phyloP scores from a whole-genome alignment of 2,329 filamentous ascomycete genomes.

The Colletotrichum kahawae region DNA sequence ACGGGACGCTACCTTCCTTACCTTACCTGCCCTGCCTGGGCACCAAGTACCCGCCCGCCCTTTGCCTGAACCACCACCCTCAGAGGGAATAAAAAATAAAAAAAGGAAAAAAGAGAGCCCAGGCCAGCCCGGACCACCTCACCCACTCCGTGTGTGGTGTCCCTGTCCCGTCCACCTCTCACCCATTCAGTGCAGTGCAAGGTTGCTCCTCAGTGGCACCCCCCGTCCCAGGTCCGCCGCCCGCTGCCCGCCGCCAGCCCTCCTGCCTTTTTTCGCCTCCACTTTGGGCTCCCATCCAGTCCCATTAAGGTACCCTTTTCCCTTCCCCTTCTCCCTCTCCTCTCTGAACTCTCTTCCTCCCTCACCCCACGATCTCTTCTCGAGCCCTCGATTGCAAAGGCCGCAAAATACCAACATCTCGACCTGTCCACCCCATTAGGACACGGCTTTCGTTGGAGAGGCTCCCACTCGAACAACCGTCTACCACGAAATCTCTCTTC shows the following conservation, averaged over 20 bases:
- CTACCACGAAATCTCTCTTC: neutral
- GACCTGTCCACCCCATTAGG: constrained; percentile 19
- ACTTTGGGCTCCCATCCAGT: constrained; percentile 20
- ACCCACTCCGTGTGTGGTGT: neutral
- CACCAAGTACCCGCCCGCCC: neutral
- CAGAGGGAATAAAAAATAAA: neutral
- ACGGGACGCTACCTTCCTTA: neutral
- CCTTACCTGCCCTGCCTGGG: neutral
- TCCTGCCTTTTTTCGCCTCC: constrained; percentile 16
- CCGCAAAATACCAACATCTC: neutral
- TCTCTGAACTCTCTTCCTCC: constrained; percentile 1
- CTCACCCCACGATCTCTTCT: constrained; percentile 22
- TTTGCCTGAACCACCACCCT: neutral
- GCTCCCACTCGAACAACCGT: neutral
- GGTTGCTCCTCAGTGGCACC: neutral
- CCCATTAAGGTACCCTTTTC: constrained; percentile 20
- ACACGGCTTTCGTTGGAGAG: constrained; percentile 18
- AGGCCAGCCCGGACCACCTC: constrained; percentile 4
- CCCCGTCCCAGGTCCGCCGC: constrained; percentile 13
- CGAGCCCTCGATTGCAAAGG: constrained; percentile 17
- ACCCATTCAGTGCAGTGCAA: neutral
- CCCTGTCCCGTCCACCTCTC: neutral
- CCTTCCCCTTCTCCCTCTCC: constrained; percentile 1
- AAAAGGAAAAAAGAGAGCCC: neutral
- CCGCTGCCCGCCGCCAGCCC: constrained; percentile 1